Conservation (phyloP, 2,329 filamentous ascomycete genomes). For the Cladophialophora exuberans region DNA sequence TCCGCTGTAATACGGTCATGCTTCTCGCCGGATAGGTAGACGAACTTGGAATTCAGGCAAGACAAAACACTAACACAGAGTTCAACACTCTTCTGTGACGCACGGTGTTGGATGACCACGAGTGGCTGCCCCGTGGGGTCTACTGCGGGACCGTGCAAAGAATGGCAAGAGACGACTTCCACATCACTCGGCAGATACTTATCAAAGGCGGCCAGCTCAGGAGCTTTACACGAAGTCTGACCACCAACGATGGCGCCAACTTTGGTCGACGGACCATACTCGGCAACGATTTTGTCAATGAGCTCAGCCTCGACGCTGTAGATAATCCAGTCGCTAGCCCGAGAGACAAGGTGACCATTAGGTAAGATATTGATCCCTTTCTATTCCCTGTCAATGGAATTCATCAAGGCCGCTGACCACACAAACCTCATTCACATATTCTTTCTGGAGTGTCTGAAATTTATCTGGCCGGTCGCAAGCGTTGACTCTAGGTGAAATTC, state of each 20-base stretch:
- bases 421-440: conserved; percentile 86
- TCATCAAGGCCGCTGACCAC: conserved; percentile 47
- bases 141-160: conserved; percentile 88
- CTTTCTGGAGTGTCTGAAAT: conserved; percentile 75
- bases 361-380: conserved; percentile 82
- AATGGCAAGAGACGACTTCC: conserved; percentile 94
- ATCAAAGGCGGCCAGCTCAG: conserved; percentile 93
- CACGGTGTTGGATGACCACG: conserved; percentile 89
- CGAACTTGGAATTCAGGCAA: conserved; percentile 82
- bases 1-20: conserved; percentile 98
- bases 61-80: conserved; percentile 81
- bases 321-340: conserved; percentile 96
- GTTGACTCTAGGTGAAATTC: conserved; percentile 68
- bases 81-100: conserved; percentile 71
- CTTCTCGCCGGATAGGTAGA: conserved; percentile 81
- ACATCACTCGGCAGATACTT: conserved; percentile 84
- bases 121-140: conserved; percentile 88
- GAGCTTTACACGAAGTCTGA: conserved; percentile 97
- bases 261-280: conserved; percentile 93
- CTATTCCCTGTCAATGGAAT: conserved; percentile 57
- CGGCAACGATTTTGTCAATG: conserved; percentile 82
- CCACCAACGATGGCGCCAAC: conserved; percentile 93
- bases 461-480: conserved; percentile 93
- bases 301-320: conserved; percentile 96
- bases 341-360: conserved; percentile 94